phyloP scores from a whole-genome alignment of 1,284 basidiomycete genomes.

The Xerocomus cyaneibrunnescens region DNA sequence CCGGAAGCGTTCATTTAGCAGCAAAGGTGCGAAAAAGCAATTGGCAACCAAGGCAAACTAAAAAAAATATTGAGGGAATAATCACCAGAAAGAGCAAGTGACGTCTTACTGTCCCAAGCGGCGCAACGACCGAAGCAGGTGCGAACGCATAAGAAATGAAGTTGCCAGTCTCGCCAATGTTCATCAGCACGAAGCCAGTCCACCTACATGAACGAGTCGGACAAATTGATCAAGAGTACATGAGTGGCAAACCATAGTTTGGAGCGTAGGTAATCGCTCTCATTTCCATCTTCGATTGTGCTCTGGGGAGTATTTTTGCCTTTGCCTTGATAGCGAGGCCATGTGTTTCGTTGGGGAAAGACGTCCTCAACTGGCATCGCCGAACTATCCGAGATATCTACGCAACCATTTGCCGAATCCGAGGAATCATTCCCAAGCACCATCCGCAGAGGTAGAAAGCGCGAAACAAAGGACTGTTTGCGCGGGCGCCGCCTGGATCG shows the following conservation, averaged over 20 bases:
- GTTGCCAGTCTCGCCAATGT: constrained; percentile 88
- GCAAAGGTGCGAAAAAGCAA: constrained; percentile 88
- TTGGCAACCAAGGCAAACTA: constrained; percentile 92
- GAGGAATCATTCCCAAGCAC: constrained; percentile 10
- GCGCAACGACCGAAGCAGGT: constrained; percentile 93
- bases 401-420: constrained; percentile 1
- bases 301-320: constrained; percentile 6
- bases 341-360: constrained; percentile 10
- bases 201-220: constrained; percentile 59
- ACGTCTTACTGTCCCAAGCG: constrained; percentile 80
- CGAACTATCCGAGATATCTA: constrained; percentile 21
- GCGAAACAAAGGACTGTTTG: constrained; percentile 24
- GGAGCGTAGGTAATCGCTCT: constrained; percentile 76
- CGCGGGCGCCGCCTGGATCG: constrained; percentile 23
- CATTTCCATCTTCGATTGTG: constrained; percentile 34
- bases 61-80: neutral
- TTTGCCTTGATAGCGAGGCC: constrained; percentile 5
- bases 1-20: constrained; percentile 78
- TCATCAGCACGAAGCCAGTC: constrained; percentile 87
- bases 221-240: neutral
- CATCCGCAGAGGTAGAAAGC: constrained; percentile 20
- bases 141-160: constrained; percentile 89
- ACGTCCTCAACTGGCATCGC: constrained; percentile 35
- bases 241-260: constrained; percentile 65
- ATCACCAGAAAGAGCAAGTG: neutral